Evolutionary conservation across 257 asterid genomes (phyloP), one percentile per base, ranked within the genome.

Genomic region (Ilex aquifolium): DNA sequence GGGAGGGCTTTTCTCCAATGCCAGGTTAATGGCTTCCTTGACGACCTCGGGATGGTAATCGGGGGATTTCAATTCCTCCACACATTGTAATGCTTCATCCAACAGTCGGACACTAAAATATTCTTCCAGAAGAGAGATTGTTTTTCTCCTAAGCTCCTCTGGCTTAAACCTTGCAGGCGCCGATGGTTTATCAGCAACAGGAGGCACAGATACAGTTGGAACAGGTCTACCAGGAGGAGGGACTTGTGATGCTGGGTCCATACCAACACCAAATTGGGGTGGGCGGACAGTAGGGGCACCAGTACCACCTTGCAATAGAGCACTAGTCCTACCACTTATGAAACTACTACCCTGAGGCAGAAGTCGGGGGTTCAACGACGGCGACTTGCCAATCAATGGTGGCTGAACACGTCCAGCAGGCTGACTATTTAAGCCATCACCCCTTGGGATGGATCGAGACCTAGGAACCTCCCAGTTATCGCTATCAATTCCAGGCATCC

Each of bases 381-480:
- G 80, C 6, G 90, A 67, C 73, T 78, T 88, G 69, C 91, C 91
- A 27, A 74, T 13, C 31, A 67, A 58, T 15, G 90, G 80, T 3
- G 80, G 79, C 66, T 82, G 97, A 61, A 58, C 74, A 55, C 78
- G 97, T 14, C 77, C 83, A 66, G 77, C 65, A 66, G 75, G 29
- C 69, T 83, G 85, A 66, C 31, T 30, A 30, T 64, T 59, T 44
- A 89, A 54, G 30, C 63, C 83, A 72, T 84, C 87, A n/a, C 95
- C 95, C 57, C 91, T 87, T 10, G 88, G 83, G 91, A 85, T 87
- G 7, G 87, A 53, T 32, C 97, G 87, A 42, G 95, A 81, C 69
- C 85, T 80, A 13, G 90, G 82, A 68, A 86, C 79, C 79, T 92
- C 96, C 99, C 99, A 92, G 62, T 80, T 78, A 63, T 87, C 96